Evolutionary conservation across 2,329 filamentous ascomycete genomes (phyloP).

Genomic region (Nigrograna mackinnonii): DNA sequence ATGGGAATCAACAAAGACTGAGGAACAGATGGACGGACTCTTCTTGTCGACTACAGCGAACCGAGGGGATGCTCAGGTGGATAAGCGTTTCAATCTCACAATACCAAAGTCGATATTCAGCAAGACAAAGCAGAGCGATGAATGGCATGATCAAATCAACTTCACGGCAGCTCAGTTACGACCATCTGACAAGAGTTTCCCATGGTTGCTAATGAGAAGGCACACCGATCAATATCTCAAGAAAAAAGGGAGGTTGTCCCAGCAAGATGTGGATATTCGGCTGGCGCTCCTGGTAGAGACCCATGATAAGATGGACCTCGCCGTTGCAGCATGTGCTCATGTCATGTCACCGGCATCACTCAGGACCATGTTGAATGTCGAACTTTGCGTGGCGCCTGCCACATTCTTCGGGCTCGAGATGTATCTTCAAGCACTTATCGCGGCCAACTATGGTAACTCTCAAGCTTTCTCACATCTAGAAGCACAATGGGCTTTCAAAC

Average conservation of each 20-base stretch:
- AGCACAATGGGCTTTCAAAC: conserved; percentile 25
- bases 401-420: conserved; percentile 31
- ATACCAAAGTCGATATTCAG: conserved; percentile 22
- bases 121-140: conserved; percentile 28
- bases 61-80: not conserved
- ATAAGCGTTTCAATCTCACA: no score
- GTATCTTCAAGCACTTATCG: conserved; percentile 32
- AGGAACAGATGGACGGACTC: conserved; percentile 7
- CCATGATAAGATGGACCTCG: conserved; percentile 25
- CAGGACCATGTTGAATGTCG: conserved; percentile 22
- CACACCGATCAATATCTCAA: conserved; percentile 33
- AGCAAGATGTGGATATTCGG: conserved; percentile 23
- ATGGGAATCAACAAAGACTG: no score
- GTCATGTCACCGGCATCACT: conserved; percentile 27
- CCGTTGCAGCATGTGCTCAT: conserved; percentile 32
- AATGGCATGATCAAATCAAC: conserved; percentile 30
- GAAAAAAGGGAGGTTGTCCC: conserved; percentile 32
- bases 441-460: conserved; percentile 26
- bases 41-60: conserved; percentile 1
- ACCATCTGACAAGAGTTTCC: conserved; percentile 29
- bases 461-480: conserved; percentile 27
- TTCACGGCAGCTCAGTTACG: conserved; percentile 22
- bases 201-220: conserved; percentile 19
- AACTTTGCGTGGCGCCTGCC: conserved; percentile 25
- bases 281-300: conserved; percentile 24